Evolutionary conservation across 225 moss, liverwort and hornwort species (phyloP), one percentile per base, ranked within the genome.

Genomic region (Polytrichum commune): DNA sequence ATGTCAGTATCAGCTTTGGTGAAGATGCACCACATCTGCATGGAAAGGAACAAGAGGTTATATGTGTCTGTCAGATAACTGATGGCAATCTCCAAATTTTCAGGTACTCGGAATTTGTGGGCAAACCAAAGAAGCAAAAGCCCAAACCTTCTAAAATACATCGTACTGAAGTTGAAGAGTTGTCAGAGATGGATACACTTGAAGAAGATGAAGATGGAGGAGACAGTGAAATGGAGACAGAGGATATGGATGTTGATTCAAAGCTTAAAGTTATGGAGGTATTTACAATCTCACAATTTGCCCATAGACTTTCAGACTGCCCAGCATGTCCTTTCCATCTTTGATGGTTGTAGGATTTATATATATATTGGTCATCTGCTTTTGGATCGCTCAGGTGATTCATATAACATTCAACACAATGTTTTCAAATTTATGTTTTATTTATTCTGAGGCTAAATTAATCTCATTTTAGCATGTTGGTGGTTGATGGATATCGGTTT

Each of bases 101-200:
- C 78, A 88, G 88, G 63, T 88, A 88, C 76, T 80, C 84, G 32
- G 89, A 89, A 55, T 89, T 89, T 70, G 80, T 86, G 63, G 80
- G 80, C 27, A 86, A 81, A 35, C 73, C 73, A 55, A 89, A 85
- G 79, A 89, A 79, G 68, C 79, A 82, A 29, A 80, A 72, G 65
- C 27, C 53, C 22, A 85, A 77, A 78, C 65, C 60, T 55, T 65
- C 63, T 5, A 75, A 18, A 53, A 74, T 61, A 69, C 69, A 18
- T 66, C 75, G 53, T n/a, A 74, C 69, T 53, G 84, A 81, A 46
- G 73, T 84, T n/a, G 88, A 64, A 38, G 88, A 93, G 5, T 71
- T 67, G 0, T 68, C 54, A 66, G 85, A 84, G 60, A 85, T 70
- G 16, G 89, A 73, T 71, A 74, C 79, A 74, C 73, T 79, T 4